Evolutionary conservation across 805 yeast genomes (phyloP), one percentile per base, ranked within the genome.

Genomic region (Candida endomychidarum): DNA sequence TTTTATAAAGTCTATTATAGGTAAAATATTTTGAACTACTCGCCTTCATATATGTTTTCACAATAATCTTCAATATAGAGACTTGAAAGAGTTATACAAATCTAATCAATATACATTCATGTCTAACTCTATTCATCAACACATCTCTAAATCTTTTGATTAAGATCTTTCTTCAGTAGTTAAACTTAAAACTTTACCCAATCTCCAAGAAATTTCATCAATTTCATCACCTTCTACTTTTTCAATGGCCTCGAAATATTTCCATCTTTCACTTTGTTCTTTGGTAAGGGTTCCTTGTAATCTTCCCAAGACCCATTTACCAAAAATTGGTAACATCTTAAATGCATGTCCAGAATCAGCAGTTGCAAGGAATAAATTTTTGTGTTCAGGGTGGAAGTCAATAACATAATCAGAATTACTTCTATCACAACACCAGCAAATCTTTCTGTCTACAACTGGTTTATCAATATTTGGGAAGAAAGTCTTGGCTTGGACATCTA

Each of bases 341-440:
- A 64, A 67, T 2, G 59, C 66, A 45, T 67, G 72, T 0, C 70
- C 70, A 2, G 68, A 61, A 39, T 65, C 72, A 16, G 70, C 72
- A 26, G 65, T 57, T n/a, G 61, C 61, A 5, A 63, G 58, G 20
- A 58, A 54, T 9, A 65, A 48, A 18, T 59, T 56, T 5, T 40
- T 43, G 29, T 52, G 50, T 17, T 55, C 40, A 0, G 72, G 72
- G 38, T 56, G 55, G 29, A 52, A 57, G 16, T 62, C 63, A 23
- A 67, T 60, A 11, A 67, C 39, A 38, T 56, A 63, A 30, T 66
- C 65, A 29, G 60, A 57, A 35, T 61, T 62, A 8, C 45, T 43
- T 4, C 63, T 54, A 42, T 64, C 70, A 4, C 64, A 56, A 40
- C 63, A 60, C 70, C 70, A 67, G 37, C 56, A 52, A 3, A 50